Evolutionary conservation across 2,329 filamentous ascomycete species (phyloP).

Genomic region (Diaporthe amygdali): DNA sequence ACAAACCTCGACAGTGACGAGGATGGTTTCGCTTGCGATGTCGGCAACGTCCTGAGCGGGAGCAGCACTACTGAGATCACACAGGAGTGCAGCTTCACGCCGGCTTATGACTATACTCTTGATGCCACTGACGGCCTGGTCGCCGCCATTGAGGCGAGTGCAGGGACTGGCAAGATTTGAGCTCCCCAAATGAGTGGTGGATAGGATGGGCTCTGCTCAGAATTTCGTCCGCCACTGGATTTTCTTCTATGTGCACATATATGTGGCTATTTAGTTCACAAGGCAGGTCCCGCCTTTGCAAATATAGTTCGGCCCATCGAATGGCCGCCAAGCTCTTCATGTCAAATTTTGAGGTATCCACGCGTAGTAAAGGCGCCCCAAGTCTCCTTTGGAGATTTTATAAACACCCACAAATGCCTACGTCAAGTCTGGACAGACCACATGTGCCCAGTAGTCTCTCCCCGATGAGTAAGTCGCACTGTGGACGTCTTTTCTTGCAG

Average conservation of each 20-base stretch:
- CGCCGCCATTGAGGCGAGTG: neutral
- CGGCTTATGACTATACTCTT: neutral
- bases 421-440: no score
- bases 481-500: no score
- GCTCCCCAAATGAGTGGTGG: neutral
- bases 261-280: neutral
- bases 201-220: neutral
- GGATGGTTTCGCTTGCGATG: conserved; percentile 1
- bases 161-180: conserved; percentile 4
- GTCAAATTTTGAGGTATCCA: no score
- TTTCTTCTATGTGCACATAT: neutral
- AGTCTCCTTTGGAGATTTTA: no score
- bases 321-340: neutral
- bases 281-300: neutral
- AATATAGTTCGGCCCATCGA: neutral
- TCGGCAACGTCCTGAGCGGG: conserved; percentile 18
- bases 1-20: conserved; percentile 3
- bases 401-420: no score
- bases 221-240: neutral
- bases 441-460: no score
- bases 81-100: neutral
- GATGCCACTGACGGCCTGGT: neutral
- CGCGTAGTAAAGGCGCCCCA: no score
- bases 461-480: no score
- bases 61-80: neutral